phyloP scores from a whole-genome alignment of 176 grass and related monocot genomes.

The Oryza brachyantha region DNA sequence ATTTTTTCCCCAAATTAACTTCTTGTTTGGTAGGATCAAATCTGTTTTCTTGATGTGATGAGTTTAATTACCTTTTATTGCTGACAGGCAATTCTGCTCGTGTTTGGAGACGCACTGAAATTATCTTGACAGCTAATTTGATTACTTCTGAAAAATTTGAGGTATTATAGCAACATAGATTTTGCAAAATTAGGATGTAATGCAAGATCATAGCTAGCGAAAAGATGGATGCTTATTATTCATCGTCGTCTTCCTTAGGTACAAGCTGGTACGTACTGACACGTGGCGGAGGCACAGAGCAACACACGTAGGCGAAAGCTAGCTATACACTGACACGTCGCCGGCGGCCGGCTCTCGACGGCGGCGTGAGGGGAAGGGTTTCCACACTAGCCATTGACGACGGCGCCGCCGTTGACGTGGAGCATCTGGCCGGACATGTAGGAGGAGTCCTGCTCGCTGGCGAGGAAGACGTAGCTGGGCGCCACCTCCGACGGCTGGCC shows the following conservation, averaged over 20 bases:
- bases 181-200: not conserved
- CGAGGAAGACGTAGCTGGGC: constrained; percentile 70
- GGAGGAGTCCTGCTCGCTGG: constrained; percentile 58
- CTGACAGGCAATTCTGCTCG: too few relatives aligned
- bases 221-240: not conserved
- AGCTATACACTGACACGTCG: too few relatives aligned
- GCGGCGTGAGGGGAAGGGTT: too few relatives aligned
- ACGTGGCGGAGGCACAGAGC: not conserved
- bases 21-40: not conserved
- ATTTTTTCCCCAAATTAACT: too few relatives aligned
- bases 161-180: too few relatives aligned
- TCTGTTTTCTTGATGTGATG: not conserved
- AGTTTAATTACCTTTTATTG: too few relatives aligned
- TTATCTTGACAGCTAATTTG: not conserved
- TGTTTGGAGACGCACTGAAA: too few relatives aligned
- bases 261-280: not conserved
- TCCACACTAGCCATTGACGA: not conserved
- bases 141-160: not conserved
- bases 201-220: not conserved
- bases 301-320: too few relatives aligned
- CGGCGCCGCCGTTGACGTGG: constrained; percentile 62
- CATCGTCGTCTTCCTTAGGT: not conserved
- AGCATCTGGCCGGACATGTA: constrained; percentile 79
- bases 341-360: too few relatives aligned
- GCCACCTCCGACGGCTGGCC: constrained; percentile 63